phyloP scores from a whole-genome alignment of 352 stramenopile species.

The Globisporangium parvum region DNA sequence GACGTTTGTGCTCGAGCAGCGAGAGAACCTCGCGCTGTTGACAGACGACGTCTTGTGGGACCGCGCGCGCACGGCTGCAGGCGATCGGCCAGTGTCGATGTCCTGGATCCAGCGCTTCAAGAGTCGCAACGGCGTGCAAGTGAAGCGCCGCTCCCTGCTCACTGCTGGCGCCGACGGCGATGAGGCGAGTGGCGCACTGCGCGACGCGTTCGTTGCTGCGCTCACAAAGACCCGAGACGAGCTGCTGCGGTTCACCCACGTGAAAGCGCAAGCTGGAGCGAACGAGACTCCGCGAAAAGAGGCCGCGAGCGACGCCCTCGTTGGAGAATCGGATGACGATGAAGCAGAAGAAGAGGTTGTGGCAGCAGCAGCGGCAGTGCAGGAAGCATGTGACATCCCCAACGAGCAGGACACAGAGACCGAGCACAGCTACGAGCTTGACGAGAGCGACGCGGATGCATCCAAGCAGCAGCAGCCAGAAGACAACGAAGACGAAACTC shows the following conservation, averaged over 20 bases:
- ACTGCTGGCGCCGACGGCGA: not conserved
- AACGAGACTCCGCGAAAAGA: not conserved
- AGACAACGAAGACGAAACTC: no score
- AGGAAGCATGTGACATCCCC: not conserved
- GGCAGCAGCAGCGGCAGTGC: not conserved
- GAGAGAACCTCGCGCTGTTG: not conserved
- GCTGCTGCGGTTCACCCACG: constrained; percentile 1
- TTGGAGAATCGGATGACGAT: not conserved
- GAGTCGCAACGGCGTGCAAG: constrained; percentile 6
- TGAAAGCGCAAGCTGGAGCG: not conserved
- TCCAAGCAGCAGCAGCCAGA: no score
- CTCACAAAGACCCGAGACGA: constrained; percentile 9
- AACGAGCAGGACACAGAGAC: not conserved
- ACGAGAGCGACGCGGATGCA: not conserved
- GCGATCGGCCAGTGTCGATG: constrained; percentile 9
- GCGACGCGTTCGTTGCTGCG: constrained; percentile 4
- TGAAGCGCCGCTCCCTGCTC: constrained; percentile 5
- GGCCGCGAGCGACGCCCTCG: not conserved
- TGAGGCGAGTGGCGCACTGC: not conserved
- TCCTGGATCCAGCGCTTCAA: constrained; percentile 17
- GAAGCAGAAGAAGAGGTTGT: not conserved
- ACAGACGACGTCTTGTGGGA: constrained; percentile 11
- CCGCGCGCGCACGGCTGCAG: constrained; percentile 4
- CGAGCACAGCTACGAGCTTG: not conserved
- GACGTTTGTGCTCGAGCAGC: constrained; percentile 9